phyloP scores from a whole-genome alignment of 2,329 filamentous ascomycete genomes.

The Hymenoscyphus occultus region DNA sequence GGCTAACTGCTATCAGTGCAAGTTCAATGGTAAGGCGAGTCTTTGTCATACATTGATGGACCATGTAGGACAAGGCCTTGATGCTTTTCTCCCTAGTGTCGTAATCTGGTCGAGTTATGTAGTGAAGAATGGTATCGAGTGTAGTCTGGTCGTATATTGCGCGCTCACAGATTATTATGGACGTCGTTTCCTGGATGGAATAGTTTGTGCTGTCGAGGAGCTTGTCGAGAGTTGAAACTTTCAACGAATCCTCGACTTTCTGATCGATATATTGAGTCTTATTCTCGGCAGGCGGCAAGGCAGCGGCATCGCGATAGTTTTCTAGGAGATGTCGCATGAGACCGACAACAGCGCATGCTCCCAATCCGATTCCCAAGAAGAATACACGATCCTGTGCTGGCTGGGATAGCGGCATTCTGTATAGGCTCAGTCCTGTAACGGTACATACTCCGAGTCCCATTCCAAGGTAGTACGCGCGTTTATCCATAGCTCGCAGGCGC shows the following conservation, averaged over 20 bases:
- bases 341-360: constrained; percentile 56
- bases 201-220: constrained; percentile 69
- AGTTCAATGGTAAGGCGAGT: constrained; percentile 15
- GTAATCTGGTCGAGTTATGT: constrained; percentile 57
- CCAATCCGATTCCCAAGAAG: constrained; percentile 40
- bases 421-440: constrained; percentile 6
- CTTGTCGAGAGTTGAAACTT: constrained; percentile 62
- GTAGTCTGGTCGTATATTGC: constrained; percentile 56
- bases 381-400: constrained; percentile 31
- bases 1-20: constrained; percentile 28
- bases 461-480: not conserved
- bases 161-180: constrained; percentile 55
- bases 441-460: constrained; percentile 1
- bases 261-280: constrained; percentile 73
- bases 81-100: constrained; percentile 56
- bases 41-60: constrained; percentile 43
- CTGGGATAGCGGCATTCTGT: constrained; percentile 32
- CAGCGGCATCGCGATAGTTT: constrained; percentile 60
- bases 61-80: constrained; percentile 54
- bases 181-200: constrained; percentile 67
- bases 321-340: constrained; percentile 57
- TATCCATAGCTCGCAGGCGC: constrained; percentile 2
- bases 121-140: constrained; percentile 51
- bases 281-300: constrained; percentile 61
- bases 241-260: constrained; percentile 70